These are phyloP conservation scores for Elymus sibiricus DNA, from an alignment of 176 grass and related monocot species.

Conservation along the genomic window DNA sequence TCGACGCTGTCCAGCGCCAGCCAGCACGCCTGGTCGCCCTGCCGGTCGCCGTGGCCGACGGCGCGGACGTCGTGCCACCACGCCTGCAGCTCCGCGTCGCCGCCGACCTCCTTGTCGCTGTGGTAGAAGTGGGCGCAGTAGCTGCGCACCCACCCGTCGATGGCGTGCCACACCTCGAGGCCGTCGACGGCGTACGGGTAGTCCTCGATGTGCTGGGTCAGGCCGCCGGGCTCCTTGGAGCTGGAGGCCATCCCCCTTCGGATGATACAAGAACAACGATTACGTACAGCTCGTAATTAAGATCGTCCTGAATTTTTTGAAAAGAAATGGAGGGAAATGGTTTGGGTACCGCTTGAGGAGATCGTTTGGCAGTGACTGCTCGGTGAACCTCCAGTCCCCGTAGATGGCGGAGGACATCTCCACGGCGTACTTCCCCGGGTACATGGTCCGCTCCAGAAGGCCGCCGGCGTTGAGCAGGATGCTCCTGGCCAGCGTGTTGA, in stretches of 20 bases:
- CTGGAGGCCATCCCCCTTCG: conserved; percentile 60
- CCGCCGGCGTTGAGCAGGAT: conserved; percentile 72
- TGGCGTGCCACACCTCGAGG: conserved; percentile 79
- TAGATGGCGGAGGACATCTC: conserved; percentile 83
- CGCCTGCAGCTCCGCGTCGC: conserved; percentile 60
- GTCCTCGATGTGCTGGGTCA: conserved; percentile 58
- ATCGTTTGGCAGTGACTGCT: conserved; percentile 75
- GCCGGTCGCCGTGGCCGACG: conserved; percentile 80
- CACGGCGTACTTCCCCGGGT: conserved; percentile 64
- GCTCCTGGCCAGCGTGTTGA: conserved; percentile 85
- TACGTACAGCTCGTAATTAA: not conserved
- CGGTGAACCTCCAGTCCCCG: conserved; percentile 61
- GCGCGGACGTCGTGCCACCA: conserved; percentile 79
- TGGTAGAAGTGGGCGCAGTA: conserved; percentile 78
- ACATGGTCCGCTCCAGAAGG: conserved; percentile 84
- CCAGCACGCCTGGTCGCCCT: conserved; percentile 64
- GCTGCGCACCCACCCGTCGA: conserved; percentile 66
- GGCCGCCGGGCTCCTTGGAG: conserved; percentile 15
- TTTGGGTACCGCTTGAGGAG: conserved; percentile 58
- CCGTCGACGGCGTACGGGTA: conserved; percentile 87
- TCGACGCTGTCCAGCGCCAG: conserved; percentile 41
- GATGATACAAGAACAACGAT: not conserved
- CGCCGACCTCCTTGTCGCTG: conserved; percentile 30
- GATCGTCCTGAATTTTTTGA: not conserved
- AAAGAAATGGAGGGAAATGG: not conserved